Evolutionary conservation across 23 red algal genomes (phyloP), one percentile per base, ranked within the genome.

Genomic region (Gracilariopsis chorda): DNA sequence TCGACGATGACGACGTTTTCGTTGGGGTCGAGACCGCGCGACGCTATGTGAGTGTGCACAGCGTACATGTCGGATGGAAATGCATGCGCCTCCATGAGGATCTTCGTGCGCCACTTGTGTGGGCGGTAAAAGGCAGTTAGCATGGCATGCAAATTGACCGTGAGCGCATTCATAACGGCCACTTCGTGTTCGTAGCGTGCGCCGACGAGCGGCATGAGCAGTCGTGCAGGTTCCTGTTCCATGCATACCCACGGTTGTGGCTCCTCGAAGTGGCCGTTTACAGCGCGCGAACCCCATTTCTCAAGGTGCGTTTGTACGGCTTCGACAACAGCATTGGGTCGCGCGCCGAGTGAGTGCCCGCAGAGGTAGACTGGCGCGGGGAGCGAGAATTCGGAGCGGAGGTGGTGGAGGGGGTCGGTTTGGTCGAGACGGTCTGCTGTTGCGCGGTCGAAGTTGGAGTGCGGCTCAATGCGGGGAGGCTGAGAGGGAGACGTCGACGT

Each of bases 141-240:
- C 83, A 98, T 84, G 19, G 95, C 81, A 68, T 98, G 96, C 9
- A 98, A 59, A 52, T 98, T 98, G 29, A 98, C 96, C 1, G 96
- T 98, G 19, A 98, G 83, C 19, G 92, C 68, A 83, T 95, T 95
- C 96, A 98, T 98, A 65, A 90, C 78, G 6, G 88, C 92, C 25
- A 98, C 88, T 74, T 98, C 96, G 46, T 82, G 70, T 4, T 46
- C 40, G 20, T 56, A 51, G 4, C 39, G 40, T 21, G 92, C 96
- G 58, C 96, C 96, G 7, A 87, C 82, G 9, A 87, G 17, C 33
- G 82, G 59, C 24, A 62, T 44, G 20, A 71, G 42, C 52, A 94
- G 80, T 5, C 79, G 25, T 3, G 88, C 89, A 33, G 83, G 67
- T 3, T 28, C n/a, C 19, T 93, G 72, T 59, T 98, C 96, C 9